Base-by-base conservation (phyloP, 371 early-diverging fungal genomes). In the Mortierella sp. region DNA sequence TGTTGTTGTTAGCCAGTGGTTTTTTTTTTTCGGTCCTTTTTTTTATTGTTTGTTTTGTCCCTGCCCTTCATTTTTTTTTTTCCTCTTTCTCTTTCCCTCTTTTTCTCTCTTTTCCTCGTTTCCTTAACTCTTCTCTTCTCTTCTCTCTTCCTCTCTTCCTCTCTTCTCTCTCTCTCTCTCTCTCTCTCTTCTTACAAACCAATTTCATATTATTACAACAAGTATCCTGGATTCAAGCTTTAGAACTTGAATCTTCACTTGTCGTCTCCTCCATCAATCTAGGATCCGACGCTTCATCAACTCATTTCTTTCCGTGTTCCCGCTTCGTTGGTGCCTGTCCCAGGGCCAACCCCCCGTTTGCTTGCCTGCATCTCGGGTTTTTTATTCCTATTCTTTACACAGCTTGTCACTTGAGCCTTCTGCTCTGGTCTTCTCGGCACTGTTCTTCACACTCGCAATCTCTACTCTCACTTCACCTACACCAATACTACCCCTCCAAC, bases 271-370 rank as follows among this genome's bases (percentile, higher is more conserved):
- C 52, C 72, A 63, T 54, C 66, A 37, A 18, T 63, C 60, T 49
- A 54, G 49, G 64, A 74, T 73, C 62, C 63, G 40, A 24, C 64
- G 30, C 39, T 24, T 32, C 51, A 35, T 39, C 58, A 52, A 22
- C 71, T 18, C 16, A 32, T 52, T 40, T 52, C 49, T 12, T 16
- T 26, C 12, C 26, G 45, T n/a, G 10, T 11, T 39, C 43, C 66
- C 55, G 45, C 60, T 68, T 64, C 59, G 68, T 73, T 75, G 76
- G 81, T 73, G 71, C 73, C 75, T 72, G 78, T 77, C 35, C 54
- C 67, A 77, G 78, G 73, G 73, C 78, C 73, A 77, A 77, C 78
- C 69, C 71, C 77, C 72, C 68, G 72, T 77, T 72, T 77, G 72
- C 64, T 52, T 35, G 37, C 40, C 37, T 69, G 70, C 77, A 77